Evolutionary conservation across 257 asterid species (phyloP).

Genomic region (Marsdenia floribunda): DNA sequence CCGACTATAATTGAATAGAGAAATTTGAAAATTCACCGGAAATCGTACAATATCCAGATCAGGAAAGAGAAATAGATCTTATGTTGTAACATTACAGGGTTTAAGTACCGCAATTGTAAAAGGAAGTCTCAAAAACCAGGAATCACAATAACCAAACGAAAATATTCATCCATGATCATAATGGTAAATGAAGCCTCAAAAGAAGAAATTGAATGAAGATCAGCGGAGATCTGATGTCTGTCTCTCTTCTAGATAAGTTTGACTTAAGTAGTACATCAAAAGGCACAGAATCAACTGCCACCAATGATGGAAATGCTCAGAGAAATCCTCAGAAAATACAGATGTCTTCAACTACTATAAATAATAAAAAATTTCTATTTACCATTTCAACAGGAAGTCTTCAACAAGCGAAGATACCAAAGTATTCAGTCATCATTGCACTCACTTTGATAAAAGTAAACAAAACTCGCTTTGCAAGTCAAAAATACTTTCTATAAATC

Average conservation of each 20-base stretch:
- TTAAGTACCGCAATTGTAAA: not conserved
- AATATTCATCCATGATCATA: not conserved
- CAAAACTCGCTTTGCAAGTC: too few species aligned
- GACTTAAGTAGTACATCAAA: not conserved
- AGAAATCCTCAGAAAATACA: not conserved
- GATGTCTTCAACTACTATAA: not conserved
- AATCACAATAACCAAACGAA: not conserved
- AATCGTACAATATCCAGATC: not conserved
- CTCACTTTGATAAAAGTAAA: not conserved
- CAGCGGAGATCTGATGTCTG: not conserved
- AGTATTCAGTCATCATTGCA: not conserved
- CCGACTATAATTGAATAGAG: slow-evolving; percentile 1
- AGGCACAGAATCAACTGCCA: not conserved
- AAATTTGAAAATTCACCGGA: not conserved
- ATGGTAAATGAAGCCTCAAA: not conserved
- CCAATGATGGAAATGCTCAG: not conserved
- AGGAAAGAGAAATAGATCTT: not conserved
- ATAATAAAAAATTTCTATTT: not conserved
- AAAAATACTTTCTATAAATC: too few species aligned
- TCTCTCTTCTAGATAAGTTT: not conserved
- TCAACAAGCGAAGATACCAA: not conserved
- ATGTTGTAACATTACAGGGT: not conserved
- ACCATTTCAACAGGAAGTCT: not conserved
- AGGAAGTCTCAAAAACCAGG: not conserved
- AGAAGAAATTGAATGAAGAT: not conserved